Base-by-base conservation (phyloP, 257 asterid species). In the Datura wrightii region DNA sequence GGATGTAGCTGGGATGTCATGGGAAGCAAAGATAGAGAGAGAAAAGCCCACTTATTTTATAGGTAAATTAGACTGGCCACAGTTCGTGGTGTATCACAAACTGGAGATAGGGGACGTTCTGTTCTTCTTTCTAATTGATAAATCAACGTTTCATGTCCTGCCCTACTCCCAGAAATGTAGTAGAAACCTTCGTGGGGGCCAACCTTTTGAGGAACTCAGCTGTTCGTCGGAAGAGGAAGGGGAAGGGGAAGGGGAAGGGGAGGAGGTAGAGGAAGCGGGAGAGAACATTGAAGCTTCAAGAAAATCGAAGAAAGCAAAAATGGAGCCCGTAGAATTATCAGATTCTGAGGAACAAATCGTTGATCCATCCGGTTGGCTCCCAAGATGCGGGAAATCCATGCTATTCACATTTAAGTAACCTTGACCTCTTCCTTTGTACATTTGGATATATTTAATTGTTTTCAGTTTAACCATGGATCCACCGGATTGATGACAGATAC, bases 11-110 rank as follows among this genome's bases (percentile, higher is more conserved):
- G 55, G 55, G 16, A 31, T 41, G 6, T 70, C 5, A 0, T 42
- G 55, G 79, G 54, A 42, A 71, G 55, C 79, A 1, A 71, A 71
- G 36, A 42, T 71, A 42, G 79, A 18, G 79, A 71, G 2, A 37
- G 37, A 18, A 15, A 48, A 4, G 3, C 41, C 53, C 41, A 9
- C 41, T 39, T 69, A 39, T 9, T 69, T 69, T 34, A 10, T 69
- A 16, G 8, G 79, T 41, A 34, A 39, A 15, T 53, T 34, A 69
- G 79, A 39, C 0, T 41, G 79, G 53, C 53, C 36, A 4, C 36
- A 10, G 15, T 69, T 69, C 41, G 31, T 41, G 79, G 8, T 15
- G 52, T 7, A 41, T 69, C 79, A 69, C 52, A 39, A 69, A 10
- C 15, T 69, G 11, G 31, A 41, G 13, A 6, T 41, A 16, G 53